A percentile compares a stretch with the other conserved stretches of the same genome.
Evolutionary conservation across 257 asterid genomes (phyloP).

Genomic region (Solanum tarapatanum): DNA sequence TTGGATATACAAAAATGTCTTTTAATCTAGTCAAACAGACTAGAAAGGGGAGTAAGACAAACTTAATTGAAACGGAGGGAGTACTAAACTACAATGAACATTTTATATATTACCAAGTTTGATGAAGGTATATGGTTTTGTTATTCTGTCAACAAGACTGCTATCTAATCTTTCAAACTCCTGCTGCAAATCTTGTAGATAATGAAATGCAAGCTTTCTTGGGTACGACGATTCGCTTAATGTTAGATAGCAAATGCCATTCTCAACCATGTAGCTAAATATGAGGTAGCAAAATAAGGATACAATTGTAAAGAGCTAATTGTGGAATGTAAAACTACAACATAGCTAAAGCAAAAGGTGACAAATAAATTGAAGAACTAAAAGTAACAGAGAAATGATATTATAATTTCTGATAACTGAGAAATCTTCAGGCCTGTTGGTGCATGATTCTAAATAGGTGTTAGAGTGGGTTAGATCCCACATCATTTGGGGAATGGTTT

Average conservation of each 20-base stretch:
- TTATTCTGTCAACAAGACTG: constrained; percentile 12
- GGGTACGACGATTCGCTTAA: constrained; percentile 46
- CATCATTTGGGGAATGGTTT: not conserved
- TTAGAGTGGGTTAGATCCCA: not conserved
- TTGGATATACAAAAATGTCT: no score
- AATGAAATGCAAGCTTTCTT: constrained; percentile 35
- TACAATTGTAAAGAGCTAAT: not conserved
- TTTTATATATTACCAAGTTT: constrained; percentile 32
- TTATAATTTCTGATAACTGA: not conserved
- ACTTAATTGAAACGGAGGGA: not conserved
- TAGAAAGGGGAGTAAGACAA: not conserved
- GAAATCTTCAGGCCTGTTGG: not conserved
- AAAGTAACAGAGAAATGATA: not conserved
- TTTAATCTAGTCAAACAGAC: not conserved
- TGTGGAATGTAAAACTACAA: not conserved
- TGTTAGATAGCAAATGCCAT: constrained; percentile 47
- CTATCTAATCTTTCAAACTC: constrained; percentile 30
- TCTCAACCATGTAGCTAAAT: constrained; percentile 39
- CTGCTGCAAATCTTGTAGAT: constrained; percentile 42
- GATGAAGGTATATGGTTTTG: constrained; percentile 37
- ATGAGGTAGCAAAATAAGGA: not conserved
- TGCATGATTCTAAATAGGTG: not conserved
- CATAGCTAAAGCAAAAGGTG: not conserved
- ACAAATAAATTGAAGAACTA: not conserved
- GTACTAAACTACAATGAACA: not conserved